Evolutionary conservation across 345 rosid genomes (phyloP), one percentile per base, ranked within the genome.

Genomic region (Physaria fendleri): DNA sequence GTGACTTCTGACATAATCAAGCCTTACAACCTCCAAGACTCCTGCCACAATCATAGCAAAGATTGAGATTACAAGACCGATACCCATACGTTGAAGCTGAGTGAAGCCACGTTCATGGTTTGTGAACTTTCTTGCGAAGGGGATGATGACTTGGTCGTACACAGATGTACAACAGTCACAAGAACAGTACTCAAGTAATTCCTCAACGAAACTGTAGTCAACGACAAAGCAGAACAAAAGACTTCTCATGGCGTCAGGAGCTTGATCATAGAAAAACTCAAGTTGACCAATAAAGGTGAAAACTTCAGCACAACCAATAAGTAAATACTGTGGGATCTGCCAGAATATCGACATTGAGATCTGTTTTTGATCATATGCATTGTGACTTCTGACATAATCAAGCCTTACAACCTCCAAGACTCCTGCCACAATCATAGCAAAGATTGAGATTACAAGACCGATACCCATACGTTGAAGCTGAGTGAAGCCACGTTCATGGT

Each of bases 381-480:
- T 74, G 78, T 92, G 72, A 37, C n/a, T 62, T 65, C 39, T 74
- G 13, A 88, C 95, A 7, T 72, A 72, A 24, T 78, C 45, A 0
- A 92, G 87, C 49, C 98, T 74, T 3, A 74, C 37, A 1, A 92
- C 83, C 72, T 92, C 97, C 5, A 92, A 37, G 3, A 82, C 33
- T 22, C 87, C 97, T 5, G 97, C 98, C 0, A 34, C 48, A 12
- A 80, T 7, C 98, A 92, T 92, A 48, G 98, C 59, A 11, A 92
- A 29, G 17, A 80, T 81, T 1, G 98, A 88, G 30, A 92, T 77
- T 34, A 81, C 85, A 0, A 92, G 95, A 66, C 97, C 97, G 1
- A 92, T 82, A 15, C 96, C 98, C 88, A 92, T 92, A 11, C 98
- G 75, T 38, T 92, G 98, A 24, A 92, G 95, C 78, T 86, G 95